Evolutionary conservation across 225 moss, liverwort and hornwort genomes (phyloP), one percentile per base, ranked within the genome.

Genomic region (Antitrichia curtipendula): DNA sequence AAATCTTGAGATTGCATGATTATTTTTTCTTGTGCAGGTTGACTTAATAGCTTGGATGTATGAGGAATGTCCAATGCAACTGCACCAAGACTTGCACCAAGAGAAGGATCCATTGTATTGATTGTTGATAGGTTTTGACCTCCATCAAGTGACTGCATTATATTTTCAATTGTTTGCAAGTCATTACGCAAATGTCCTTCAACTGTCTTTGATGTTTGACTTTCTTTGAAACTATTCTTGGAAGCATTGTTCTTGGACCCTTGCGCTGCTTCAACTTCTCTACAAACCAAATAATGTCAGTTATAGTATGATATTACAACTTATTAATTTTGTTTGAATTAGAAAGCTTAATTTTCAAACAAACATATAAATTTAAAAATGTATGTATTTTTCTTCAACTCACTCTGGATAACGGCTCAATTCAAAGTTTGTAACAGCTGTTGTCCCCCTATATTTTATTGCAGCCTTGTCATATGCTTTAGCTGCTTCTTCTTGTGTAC

Each of bases 401-500:
- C 78, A 94, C 87, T 61, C 7, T 41, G 10, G 15, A 72, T 96
- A 96, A 74, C 58, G 92, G 52, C 87, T 94, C 36, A 93, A 32
- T 38, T 93, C 93, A 68, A 96, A 96, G 79, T 96, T 96, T 73
- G 96, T 96, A 31, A 94, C 80, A 21, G 94, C 93, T 38, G 85
- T 53, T 45, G 79, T 22, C 22, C 94, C 93, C 32, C 93, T 88
- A 58, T 94, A 96, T 80, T 92, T 84, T 16, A 95, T 95, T 23
- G 96, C 91, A 16, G 94, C 95, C 87, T 50, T 90, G 32, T 96
- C 95, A 60, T 96, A 96, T 70, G 96, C 96, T 82, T 88, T 74
- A n/a, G 95, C 95, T 7, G 92, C 96, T 89, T 92, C 96, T 90
- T 95, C 95, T 74, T 96, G 92, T 27, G 93, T 95, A 36, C 90